Evolutionary conservation across 805 yeast genomes (phyloP).

Genomic region (Kurtzmaniella fragi): DNA sequence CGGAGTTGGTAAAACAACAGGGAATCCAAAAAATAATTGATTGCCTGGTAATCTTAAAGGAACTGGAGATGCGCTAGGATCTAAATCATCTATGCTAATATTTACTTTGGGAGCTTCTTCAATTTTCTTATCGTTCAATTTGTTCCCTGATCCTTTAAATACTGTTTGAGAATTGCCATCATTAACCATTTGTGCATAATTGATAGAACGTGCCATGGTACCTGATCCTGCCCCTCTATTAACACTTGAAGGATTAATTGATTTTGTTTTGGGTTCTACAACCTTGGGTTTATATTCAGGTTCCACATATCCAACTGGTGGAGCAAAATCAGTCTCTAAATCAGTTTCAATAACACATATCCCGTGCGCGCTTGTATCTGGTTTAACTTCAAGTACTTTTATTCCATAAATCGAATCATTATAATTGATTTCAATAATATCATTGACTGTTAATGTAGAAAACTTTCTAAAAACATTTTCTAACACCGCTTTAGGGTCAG

Average conservation of each 20-base stretch:
- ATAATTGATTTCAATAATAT: conserved; percentile 78
- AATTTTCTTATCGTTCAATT: conserved; percentile 57
- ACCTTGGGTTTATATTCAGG: conserved; percentile 57
- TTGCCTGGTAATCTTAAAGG: conserved; percentile 76
- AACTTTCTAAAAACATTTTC: conserved; percentile 90
- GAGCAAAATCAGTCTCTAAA: conserved; percentile 94
- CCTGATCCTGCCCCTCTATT: conserved; percentile 46
- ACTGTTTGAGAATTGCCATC: conserved; percentile 19
- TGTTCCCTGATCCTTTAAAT: conserved; percentile 64
- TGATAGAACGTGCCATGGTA: conserved; percentile 71
- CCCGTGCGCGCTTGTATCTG: conserved; percentile 58
- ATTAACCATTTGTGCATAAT: conserved; percentile 56
- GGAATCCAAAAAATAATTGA: conserved; percentile 90
- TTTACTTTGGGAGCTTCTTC: conserved; percentile 8
- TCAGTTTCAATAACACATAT: conserved; percentile 97
- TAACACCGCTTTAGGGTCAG: conserved; percentile 94
- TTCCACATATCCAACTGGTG: conserved; percentile 97
- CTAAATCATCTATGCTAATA: conserved; percentile 39
- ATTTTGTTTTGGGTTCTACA: conserved; percentile 27
- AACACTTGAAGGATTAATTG: conserved; percentile 31
- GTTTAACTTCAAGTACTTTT: conserved; percentile 82
- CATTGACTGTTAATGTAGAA: conserved; percentile 79
- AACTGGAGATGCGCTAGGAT: conserved; percentile 60
- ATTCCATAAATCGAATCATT: conserved; percentile 75
- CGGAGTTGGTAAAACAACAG: conserved; percentile 47